Evolutionary conservation across 345 rosid genomes (phyloP), one percentile per base, ranked within the genome.

Genomic region (Melaleuca quinquenervia): DNA sequence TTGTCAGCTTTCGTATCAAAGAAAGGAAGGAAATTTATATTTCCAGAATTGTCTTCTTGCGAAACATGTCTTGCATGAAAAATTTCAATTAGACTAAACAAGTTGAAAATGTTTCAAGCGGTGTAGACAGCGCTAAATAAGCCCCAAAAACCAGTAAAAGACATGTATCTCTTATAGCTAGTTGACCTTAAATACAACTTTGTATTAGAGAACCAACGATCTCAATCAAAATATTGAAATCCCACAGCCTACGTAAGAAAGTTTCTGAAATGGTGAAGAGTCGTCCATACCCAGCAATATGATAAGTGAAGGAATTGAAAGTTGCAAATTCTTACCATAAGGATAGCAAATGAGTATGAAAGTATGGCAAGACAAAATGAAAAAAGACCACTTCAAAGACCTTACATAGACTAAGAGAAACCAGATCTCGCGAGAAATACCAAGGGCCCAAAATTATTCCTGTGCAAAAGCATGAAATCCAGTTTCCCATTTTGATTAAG

Each of bases 331-430:
- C 88, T 50, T 62, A 93, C 95, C 94, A 94, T 48, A 50, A 94
- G 87, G 80, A 96, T 96, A 84, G 98, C 97, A 36, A 95, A 89
- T 84, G 99, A 96, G 87, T 96, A 98, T 22, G 95, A 84, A 70
- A 70, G 78, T 36, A 70, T 45, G 5, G 78, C 48, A 70, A 7
- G 44, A 29, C 75, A 62, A 29, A 62, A 70, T 24, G 8, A 32
- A 70, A 16, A 41, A 1, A 70, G 78, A 70, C 18, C 78, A 70
- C 18, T 32, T 70, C 48, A 18, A n/a, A n/a, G n/a, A n/a, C 26
- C 16, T 27, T 64, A 32, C 76, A 2, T 36, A 70, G 78, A 36
- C 78, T 18, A 32, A 36, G 26, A 36, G 78, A 70, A 70, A 70
- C 48, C 78, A 70, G 78, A 70, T 70, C 13, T 70, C 48, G 18